Base-by-base conservation (phyloP, 352 stramenopile species). In the Poterioochromonas sp. region DNA sequence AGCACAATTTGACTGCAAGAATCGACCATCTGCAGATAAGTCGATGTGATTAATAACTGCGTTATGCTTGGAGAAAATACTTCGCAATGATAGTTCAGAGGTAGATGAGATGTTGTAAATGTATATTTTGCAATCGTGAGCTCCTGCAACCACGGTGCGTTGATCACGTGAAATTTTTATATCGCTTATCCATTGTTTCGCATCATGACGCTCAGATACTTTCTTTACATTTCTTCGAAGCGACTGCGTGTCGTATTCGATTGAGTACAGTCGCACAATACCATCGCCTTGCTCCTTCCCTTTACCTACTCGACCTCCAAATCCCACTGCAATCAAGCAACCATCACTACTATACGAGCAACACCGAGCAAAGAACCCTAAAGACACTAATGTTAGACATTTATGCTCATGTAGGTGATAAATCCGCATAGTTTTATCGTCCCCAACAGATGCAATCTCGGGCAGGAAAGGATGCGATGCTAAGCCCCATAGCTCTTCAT, bases 401-500 rank as follows among this genome's bases (percentile, higher is more conserved):
- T 47, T 62, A 20, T 76, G 22, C 12, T 29, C n/a, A n/a, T 82
- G 73, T 18, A 92, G 81, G 76, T 90, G 83, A 89, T 89, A 95
- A 44, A 95, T 79, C 0, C 90, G 79, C 0, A 95, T 77, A 29
- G 79, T 86, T 1, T 88, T 86, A 65, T 96, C 90, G 69, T 94
- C 91, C 2, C 92, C 92, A 0, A 88, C 87, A 22, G 90, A 96
- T 64, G 85, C 91, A 64, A 91, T 92, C 76, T 92, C 88, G n/a
- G 79, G 83, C 73, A 90, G 89, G 0, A 84, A 79, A n/a, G 87
- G 84, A 65, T 92, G 93, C 8, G 92, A 85, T 40, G 90, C 90
- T 5, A 96, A 82, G 11, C 90, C 91, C 83, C 92, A 91, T 0
- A 95, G 80, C 73, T 95, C 88, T 53, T 90, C 83, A 1, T 85